Conservation (phyloP, 106 monocot species). For the Narthecium ossifragum region DNA sequence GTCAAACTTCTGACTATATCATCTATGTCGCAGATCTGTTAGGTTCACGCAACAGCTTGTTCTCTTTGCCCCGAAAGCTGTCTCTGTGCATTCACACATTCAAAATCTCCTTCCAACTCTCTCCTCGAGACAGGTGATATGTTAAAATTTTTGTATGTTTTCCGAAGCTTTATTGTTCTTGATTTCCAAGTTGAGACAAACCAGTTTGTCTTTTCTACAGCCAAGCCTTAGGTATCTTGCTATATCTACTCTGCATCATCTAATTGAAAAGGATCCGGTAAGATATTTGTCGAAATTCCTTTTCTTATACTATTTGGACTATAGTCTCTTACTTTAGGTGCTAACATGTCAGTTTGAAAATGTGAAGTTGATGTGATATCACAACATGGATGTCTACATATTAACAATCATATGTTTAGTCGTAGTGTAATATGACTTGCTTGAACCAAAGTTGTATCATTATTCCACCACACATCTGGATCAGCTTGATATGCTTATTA, state of each 20-base stretch:
- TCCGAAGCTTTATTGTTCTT: neutral
- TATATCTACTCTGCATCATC: constrained; percentile 80
- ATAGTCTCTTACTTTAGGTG: too few species aligned
- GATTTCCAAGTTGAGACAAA: constrained; percentile 3
- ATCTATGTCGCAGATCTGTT: constrained; percentile 58
- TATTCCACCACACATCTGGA: too few species aligned
- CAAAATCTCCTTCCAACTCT: constrained; percentile 87
- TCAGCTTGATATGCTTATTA: too few species aligned
- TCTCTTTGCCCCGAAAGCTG: constrained; percentile 99
- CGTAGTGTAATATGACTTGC: too few species aligned
- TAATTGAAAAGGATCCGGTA: constrained; percentile 95
- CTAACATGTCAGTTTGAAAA: too few species aligned
- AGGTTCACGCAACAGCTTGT: constrained; percentile 98
- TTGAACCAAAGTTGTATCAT: too few species aligned
- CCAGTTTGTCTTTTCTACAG: constrained; percentile 43
- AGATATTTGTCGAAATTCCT: constrained; percentile 24
- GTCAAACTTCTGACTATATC: neutral
- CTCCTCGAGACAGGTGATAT: constrained; percentile 78
- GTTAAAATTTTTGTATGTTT: neutral
- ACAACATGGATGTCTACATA: too few species aligned
- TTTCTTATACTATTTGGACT: too few species aligned
- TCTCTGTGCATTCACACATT: constrained; percentile 84
- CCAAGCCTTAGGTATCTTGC: constrained; percentile 90
- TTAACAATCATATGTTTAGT: too few species aligned
- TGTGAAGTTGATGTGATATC: too few species aligned